A percentile compares a stretch with the other conserved stretches of the same genome.
phyloP scores from a whole-genome alignment of 2,329 filamentous ascomycete species.

The Exophiala bonariae region DNA sequence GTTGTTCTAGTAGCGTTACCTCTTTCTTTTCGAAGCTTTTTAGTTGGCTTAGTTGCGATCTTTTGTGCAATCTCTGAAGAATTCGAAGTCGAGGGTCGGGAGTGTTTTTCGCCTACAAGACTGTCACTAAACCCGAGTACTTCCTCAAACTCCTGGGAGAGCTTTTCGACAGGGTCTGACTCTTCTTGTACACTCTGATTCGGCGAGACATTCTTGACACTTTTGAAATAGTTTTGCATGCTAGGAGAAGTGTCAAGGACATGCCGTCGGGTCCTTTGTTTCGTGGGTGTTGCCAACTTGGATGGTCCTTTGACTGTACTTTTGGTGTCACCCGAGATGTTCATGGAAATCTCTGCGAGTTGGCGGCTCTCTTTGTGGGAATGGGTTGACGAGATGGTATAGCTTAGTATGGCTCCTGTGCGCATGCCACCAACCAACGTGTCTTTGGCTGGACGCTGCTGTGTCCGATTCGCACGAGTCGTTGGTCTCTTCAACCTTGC shows the following conservation, averaged over 20 bases:
- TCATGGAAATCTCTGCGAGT: too few species aligned
- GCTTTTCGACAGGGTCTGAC: not conserved
- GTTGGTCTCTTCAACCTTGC: conserved; percentile 27
- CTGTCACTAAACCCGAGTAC: too few species aligned
- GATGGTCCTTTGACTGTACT: not conserved
- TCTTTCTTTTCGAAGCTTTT: not conserved
- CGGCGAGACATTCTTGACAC: conserved; percentile 6
- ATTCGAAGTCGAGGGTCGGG: conserved; percentile 13
- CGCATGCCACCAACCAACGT: conserved; percentile 13
- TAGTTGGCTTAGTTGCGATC: not conserved
- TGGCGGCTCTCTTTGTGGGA: too few species aligned
- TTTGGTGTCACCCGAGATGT: too few species aligned
- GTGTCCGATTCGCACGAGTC: conserved; percentile 25
- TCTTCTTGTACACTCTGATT: not conserved
- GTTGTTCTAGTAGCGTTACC: too few species aligned
- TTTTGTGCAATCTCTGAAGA: not conserved
- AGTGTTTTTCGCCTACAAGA: not conserved
- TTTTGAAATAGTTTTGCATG: conserved; percentile 16
- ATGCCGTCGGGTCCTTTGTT: not conserved
- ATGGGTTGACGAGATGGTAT: conserved; percentile 1
- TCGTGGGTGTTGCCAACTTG: conserved; percentile 5
- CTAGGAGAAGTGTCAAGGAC: conserved; percentile 4
- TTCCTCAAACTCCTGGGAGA: not conserved
- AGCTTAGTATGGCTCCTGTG: conserved; percentile 13
- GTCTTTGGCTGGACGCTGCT: conserved; percentile 5